Conservation (phyloP, 2,329 filamentous ascomycete species). For the Fusarium devonianum region DNA sequence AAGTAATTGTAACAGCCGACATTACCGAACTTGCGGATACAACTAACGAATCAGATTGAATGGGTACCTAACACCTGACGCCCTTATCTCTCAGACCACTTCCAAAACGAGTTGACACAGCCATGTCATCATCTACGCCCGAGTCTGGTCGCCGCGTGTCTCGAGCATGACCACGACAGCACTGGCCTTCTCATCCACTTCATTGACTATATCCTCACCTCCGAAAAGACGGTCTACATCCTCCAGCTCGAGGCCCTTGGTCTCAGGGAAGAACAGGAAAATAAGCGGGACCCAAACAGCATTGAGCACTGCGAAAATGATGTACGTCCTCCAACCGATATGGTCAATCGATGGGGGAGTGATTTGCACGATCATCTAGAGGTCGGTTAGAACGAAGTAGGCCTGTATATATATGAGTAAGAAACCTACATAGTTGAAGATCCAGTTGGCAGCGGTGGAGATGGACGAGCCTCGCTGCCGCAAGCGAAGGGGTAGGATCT, state of each 20-base stretch:
- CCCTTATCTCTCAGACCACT: too few relatives aligned
- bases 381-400: neutral
- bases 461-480: slow-evolving; percentile 45
- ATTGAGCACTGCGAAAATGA: slow-evolving; percentile 57
- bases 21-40: too few relatives aligned
- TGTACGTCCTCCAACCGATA: slow-evolving; percentile 57
- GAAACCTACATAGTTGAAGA: slow-evolving; percentile 44
- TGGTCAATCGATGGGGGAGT: slow-evolving; percentile 30
- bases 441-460: slow-evolving; percentile 46
- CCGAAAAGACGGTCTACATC: slow-evolving; percentile 51
- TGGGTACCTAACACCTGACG: too few relatives aligned
- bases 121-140: too few relatives aligned
- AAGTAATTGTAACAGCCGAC: too few relatives aligned
- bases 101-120: too few relatives aligned
- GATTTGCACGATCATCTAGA: slow-evolving; percentile 29
- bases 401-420: accelerated
- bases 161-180: too few relatives aligned
- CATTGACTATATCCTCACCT: slow-evolving; percentile 17
- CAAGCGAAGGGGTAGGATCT: slow-evolving; percentile 44
- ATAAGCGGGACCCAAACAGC: slow-evolving; percentile 36
- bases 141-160: too few relatives aligned
- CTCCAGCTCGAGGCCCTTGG: slow-evolving; percentile 55
- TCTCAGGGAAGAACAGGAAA: slow-evolving; percentile 58
- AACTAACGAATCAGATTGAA: too few relatives aligned
- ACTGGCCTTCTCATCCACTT: slow-evolving; percentile 26